phyloP scores from a whole-genome alignment of 345 rosid genomes.

The Excoecaria cochinchinensis region DNA sequence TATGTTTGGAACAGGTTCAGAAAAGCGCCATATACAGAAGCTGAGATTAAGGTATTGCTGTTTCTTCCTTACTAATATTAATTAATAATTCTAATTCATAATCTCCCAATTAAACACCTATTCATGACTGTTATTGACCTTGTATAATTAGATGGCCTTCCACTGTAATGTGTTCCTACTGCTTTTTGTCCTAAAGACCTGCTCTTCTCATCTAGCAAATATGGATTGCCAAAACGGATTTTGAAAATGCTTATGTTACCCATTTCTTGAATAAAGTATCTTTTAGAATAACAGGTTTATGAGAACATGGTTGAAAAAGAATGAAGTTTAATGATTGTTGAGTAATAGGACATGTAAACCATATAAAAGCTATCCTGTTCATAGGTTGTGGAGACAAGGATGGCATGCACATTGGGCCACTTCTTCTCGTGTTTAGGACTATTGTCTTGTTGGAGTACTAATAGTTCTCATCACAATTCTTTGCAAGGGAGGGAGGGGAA shows the following conservation, averaged over 20 bases:
- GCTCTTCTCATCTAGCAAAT: neutral
- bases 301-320: neutral
- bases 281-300: neutral
- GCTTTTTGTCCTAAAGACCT: neutral
- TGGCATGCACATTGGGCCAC: neutral
- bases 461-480: neutral
- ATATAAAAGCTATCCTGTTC: neutral
- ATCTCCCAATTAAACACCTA: neutral
- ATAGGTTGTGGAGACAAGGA: neutral
- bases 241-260: neutral
- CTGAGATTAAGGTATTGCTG: constrained; percentile 80
- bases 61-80: neutral
- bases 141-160: neutral
- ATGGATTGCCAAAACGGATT: neutral
- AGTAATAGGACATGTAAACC: neutral
- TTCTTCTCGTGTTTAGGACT: neutral
- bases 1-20: constrained; percentile 50
- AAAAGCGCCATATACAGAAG: constrained; percentile 72
- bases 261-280: neutral
- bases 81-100: neutral
- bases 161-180: neutral
- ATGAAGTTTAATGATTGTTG: neutral
- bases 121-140: neutral
- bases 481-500: neutral
- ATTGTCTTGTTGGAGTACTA: neutral